Conservation (phyloP, 495 filamentous ascomycete genomes). For the Halenospora varia region DNA sequence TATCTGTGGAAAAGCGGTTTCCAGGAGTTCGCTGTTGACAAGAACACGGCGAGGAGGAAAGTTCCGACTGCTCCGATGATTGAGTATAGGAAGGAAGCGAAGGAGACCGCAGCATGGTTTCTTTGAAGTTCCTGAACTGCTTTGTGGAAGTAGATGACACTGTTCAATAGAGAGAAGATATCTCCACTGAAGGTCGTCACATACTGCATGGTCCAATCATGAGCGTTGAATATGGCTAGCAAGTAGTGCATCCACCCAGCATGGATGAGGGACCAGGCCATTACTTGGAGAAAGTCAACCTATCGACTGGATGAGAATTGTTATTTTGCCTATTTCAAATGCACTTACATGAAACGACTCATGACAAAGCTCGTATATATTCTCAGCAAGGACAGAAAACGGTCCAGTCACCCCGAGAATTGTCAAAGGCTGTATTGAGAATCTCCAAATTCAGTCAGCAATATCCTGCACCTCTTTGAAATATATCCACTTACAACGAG, state of each 20-base stretch:
- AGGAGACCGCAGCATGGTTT: conserved; percentile 51
- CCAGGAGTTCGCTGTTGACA: conserved; percentile 63
- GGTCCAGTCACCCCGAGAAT: conserved; percentile 71
- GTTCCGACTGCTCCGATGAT: conserved; percentile 68
- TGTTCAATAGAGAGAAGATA: conserved; percentile 68
- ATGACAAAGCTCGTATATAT: conserved; percentile 58
- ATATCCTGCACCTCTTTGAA: neutral
- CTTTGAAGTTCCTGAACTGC: conserved; percentile 65
- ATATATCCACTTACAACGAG: conserved; percentile 44
- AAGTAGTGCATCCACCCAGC: conserved; percentile 67
- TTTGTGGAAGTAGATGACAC: conserved; percentile 74
- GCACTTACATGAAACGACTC: conserved; percentile 50
- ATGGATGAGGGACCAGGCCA: conserved; percentile 73
- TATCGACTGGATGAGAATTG: conserved; percentile 20
- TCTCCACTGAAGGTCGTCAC: conserved; percentile 70
- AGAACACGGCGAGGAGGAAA: conserved; percentile 61
- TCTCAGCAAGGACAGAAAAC: conserved; percentile 70
- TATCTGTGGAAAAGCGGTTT: conserved; percentile 62
- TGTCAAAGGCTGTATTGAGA: conserved; percentile 66
- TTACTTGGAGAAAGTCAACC: conserved; percentile 66
- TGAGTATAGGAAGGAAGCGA: conserved; percentile 68
- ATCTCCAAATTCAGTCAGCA: conserved; percentile 33
- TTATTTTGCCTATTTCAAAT: neutral
- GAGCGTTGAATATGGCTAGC: conserved; percentile 67
- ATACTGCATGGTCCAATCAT: conserved; percentile 76